Evolutionary conservation across 352 stramenopile species (phyloP).

Genomic region (Pythium myriotylum): DNA sequence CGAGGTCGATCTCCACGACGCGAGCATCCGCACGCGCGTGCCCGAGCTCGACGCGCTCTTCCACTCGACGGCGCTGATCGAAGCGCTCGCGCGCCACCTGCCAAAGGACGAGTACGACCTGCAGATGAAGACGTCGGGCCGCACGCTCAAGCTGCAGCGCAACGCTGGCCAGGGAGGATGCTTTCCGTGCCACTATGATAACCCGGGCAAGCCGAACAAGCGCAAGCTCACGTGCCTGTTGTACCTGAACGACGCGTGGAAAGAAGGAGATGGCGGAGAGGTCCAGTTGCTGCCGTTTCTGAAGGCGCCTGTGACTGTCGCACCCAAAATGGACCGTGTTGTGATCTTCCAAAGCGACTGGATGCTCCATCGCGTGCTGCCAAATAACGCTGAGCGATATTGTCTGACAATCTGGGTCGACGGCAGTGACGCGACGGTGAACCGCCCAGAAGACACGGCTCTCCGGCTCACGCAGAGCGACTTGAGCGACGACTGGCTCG

Average conservation of each 20-base stretch:
- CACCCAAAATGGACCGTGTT: constrained; percentile 72
- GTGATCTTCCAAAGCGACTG: constrained; percentile 73
- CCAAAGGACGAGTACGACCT: constrained; percentile 48
- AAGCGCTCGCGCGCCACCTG: constrained; percentile 50
- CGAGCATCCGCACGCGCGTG: constrained; percentile 47
- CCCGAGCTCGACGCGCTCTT: constrained; percentile 69
- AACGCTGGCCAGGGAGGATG: constrained; percentile 74
- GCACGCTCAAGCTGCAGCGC: constrained; percentile 79
- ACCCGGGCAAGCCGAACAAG: constrained; percentile 75
- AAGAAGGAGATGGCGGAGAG: constrained; percentile 65
- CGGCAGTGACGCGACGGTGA: constrained; percentile 39
- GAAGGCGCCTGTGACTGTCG: constrained; percentile 50
- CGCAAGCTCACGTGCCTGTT: constrained; percentile 79
- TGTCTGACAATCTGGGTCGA: constrained; percentile 76
- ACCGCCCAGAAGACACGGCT: constrained; percentile 56
- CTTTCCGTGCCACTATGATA: constrained; percentile 87
- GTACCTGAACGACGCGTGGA: constrained; percentile 80
- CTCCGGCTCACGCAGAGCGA: constrained; percentile 66
- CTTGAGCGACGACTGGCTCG: constrained; percentile 59
- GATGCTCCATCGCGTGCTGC: constrained; percentile 74
- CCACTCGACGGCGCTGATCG: constrained; percentile 57
- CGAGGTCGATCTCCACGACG: constrained; percentile 81
- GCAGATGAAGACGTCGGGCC: constrained; percentile 55
- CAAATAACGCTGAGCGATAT: constrained; percentile 52
- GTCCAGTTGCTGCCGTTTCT: constrained; percentile 82